Evolutionary conservation across 768 basidiomycete species (phyloP).

Genomic region (Hortiboletus campestris): DNA sequence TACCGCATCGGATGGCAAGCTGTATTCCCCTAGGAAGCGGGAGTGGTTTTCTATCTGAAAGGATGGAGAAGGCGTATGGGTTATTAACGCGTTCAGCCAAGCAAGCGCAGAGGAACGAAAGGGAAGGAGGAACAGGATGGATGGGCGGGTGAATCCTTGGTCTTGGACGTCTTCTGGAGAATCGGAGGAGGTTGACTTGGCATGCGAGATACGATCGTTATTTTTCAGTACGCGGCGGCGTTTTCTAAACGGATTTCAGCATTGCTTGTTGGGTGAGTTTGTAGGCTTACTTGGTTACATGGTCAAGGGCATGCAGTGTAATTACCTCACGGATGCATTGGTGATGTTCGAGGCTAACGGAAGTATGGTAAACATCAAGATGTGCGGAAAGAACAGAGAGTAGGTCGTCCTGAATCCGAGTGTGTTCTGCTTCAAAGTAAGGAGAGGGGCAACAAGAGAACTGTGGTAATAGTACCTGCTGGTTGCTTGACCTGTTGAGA

Average conservation of each 20-base stretch:
- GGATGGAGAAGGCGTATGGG: conserved; percentile 66
- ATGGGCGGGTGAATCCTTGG: conserved; percentile 97
- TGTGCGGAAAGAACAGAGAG: conserved; percentile 65
- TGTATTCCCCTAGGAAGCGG: conserved; percentile 81
- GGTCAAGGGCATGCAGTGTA: conserved; percentile 81
- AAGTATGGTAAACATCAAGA: conserved; percentile 75
- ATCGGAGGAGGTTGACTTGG: conserved; percentile 53
- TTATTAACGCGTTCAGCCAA: conserved; percentile 79
- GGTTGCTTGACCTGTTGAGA: conserved; percentile 52
- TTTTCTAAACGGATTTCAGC: conserved; percentile 54
- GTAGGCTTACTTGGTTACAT: conserved; percentile 72
- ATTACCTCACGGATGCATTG: conserved; percentile 64
- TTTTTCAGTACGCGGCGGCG: conserved; percentile 88
- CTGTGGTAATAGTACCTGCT: conserved; percentile 39
- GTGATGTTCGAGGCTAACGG: conserved; percentile 62
- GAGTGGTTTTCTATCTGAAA: conserved; percentile 88
- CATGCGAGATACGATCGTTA: conserved; percentile 85
- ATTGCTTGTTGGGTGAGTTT: not conserved
- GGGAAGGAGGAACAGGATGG: conserved; percentile 87
- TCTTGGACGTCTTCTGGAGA: conserved; percentile 82
- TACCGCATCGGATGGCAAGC: conserved; percentile 69
- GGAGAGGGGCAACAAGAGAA: not conserved
- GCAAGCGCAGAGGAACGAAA: conserved; percentile 85
- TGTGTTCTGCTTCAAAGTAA: conserved; percentile 39
- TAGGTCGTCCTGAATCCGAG: conserved; percentile 61